A percentile compares a stretch with the other conserved stretches of the same genome.
Conservation (phyloP, 2,329 filamentous ascomycete species). For the Geosmithia flava region DNA sequence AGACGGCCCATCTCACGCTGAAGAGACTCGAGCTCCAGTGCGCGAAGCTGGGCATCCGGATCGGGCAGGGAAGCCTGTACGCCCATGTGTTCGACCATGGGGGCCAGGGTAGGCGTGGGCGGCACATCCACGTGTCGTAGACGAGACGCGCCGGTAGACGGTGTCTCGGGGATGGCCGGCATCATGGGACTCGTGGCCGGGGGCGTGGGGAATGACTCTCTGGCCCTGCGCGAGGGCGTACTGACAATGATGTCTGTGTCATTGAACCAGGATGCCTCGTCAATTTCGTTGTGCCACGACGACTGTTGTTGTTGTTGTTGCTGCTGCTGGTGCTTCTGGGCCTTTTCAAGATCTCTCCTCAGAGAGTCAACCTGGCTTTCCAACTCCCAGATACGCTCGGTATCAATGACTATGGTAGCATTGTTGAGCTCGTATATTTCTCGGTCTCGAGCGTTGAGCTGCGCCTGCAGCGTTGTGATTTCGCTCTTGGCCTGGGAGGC, state of each 20-base stretch:
- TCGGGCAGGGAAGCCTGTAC: slow-evolving; percentile 30
- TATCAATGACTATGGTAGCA: slow-evolving; percentile 35
- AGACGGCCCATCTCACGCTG: slow-evolving; percentile 35
- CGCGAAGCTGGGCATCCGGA: slow-evolving; percentile 24
- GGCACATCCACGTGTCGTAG: neutral
- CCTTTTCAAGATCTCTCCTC: slow-evolving; percentile 15
- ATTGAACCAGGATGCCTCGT: slow-evolving; percentile 24
- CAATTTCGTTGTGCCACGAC: slow-evolving; percentile 12
- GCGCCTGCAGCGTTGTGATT: slow-evolving; percentile 31
- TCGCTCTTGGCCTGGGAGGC: slow-evolving; percentile 28
- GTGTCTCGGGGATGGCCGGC: slow-evolving; percentile 15
- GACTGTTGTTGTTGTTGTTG: neutral
- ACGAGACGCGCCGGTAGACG: slow-evolving; percentile 15
- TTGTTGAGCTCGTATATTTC: slow-evolving; percentile 41
- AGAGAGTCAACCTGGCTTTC: slow-evolving; percentile 25
- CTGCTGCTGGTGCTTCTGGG: slow-evolving; percentile 4
- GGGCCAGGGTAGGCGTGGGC: slow-evolving; percentile 1
- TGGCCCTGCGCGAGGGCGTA: slow-evolving; percentile 29
- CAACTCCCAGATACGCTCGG: slow-evolving; percentile 27
- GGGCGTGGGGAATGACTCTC: slow-evolving; percentile 40
- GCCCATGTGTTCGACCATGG: slow-evolving; percentile 11
- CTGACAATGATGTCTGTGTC: slow-evolving; percentile 39
- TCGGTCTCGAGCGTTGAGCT: slow-evolving; percentile 35
- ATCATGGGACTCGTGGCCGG: slow-evolving; percentile 38
- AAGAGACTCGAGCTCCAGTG: slow-evolving; percentile 34